phyloP scores from a whole-genome alignment of 2,329 filamentous ascomycete genomes.

The Stemphylium vesicarium region DNA sequence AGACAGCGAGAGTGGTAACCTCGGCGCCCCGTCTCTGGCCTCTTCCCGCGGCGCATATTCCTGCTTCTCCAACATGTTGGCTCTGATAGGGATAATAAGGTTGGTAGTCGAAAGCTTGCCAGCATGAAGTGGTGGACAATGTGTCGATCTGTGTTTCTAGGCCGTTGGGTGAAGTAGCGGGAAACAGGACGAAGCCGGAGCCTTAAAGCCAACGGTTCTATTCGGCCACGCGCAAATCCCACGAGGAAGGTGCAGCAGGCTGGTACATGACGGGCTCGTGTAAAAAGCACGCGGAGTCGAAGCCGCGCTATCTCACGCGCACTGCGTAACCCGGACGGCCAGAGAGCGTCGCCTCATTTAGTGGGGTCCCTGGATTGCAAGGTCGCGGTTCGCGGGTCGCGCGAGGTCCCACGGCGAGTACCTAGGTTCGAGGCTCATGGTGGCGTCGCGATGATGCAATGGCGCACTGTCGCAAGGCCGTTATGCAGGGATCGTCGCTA shows the following conservation, averaged over 20 bases:
- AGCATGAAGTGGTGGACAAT: not conserved
- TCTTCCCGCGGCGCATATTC: conserved; percentile 4
- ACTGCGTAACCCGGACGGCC: not conserved
- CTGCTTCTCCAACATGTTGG: conserved; percentile 18
- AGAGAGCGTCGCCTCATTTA: conserved; percentile 1
- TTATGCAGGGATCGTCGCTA: conserved; percentile 2
- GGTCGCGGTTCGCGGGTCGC: not conserved
- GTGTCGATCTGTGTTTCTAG: not conserved
- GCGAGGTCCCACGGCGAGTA: not conserved
- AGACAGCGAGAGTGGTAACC: conserved; percentile 37
- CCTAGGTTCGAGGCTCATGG: conserved; percentile 10
- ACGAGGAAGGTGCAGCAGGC: conserved; percentile 17
- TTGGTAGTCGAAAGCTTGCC: not conserved
- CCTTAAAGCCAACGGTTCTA: conserved; percentile 3
- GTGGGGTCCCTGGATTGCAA: conserved; percentile 1
- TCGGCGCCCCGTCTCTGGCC: conserved; percentile 3
- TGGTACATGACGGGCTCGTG: conserved; percentile 9
- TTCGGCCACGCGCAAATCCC: conserved; percentile 15
- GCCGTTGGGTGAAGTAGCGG: conserved; percentile 3
- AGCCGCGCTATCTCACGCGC: not conserved
- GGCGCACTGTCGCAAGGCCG: conserved; percentile 5
- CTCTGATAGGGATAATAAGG: too few relatives aligned
- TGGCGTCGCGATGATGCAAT: conserved; percentile 15
- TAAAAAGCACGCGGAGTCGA: conserved; percentile 12
- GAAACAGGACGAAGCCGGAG: not conserved